Evolutionary conservation across 2,329 filamentous ascomycete genomes (phyloP), one percentile per base, ranked within the genome.

Genomic region (Malbranchea zuffiana): DNA sequence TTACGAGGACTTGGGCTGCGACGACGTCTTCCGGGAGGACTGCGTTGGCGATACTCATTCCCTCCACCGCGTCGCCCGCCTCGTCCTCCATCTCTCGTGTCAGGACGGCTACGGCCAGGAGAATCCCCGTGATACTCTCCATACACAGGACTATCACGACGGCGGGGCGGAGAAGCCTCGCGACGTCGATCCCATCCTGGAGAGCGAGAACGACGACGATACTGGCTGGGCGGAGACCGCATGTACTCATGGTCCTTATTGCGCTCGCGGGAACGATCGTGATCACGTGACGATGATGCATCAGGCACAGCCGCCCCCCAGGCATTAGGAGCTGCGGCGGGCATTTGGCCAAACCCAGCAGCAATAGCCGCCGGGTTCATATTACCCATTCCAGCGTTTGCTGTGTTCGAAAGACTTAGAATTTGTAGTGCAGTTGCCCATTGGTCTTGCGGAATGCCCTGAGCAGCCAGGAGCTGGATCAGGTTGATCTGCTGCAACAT

Each of bases 41-140:
- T 93, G 53, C 90, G 83, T 57, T 95, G 86, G 46, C 88, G 82
- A 63, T 93, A 95, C 25, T 86, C 66, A 47, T 62, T 62, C 39
- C 65, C 60, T 38, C 68, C 62, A 53, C 67, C 63, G 41, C 65
- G 63, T 46, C 66, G 77, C 37, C 49, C 45, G 27, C 70, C 70
- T 44, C 65, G 66, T 28, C 71, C 71, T 43, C 45, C 46, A 35
- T 70, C 70, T 44, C 66, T 65, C 28, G 71, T 69, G 44, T 76
- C 73, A 28, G 15, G 23, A 35, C 70, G 70, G 41, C 72, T 72
- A 47, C 72, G 69, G 39, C 72, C 72, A 23, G 76, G 74, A 12
- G 77, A 79, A 52, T 79, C 75, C 43, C 74, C 78, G 42, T 81
- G 78, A 61, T 83, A 88, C 37, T 80, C 75, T 42, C 75, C 79